Evolutionary conservation across 129 eudicot species (phyloP).

Genomic region (Silybum marianum): DNA sequence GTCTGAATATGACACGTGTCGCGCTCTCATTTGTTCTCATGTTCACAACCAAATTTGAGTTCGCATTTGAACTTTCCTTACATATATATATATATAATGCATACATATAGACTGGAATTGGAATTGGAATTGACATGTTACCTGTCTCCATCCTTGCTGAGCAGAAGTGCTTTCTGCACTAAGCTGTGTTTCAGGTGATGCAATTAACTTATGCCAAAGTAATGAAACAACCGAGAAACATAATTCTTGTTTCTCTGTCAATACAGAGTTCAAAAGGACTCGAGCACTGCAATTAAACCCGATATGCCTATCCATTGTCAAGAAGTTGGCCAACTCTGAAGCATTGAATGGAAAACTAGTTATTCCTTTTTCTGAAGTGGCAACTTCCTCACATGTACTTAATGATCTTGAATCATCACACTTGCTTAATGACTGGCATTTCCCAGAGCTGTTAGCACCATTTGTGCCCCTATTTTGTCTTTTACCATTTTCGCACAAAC

Average conservation of each 20-base stretch:
- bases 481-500: slow-evolving; percentile 50
- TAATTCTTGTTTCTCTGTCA: slow-evolving; percentile 82
- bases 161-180: slow-evolving; percentile 98
- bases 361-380: slow-evolving; percentile 52
- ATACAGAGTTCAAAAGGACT: slow-evolving; percentile 62
- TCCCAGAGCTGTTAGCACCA: slow-evolving; percentile 28
- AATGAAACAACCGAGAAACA: slow-evolving; percentile 96
- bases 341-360: slow-evolving; percentile 79
- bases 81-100: background rate
- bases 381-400: slow-evolving; percentile 38
- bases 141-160: slow-evolving; percentile 99
- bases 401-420: slow-evolving; percentile 43
- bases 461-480: slow-evolving; percentile 36
- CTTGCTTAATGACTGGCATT: slow-evolving; percentile 40
- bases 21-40: no score
- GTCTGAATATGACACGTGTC: no score
- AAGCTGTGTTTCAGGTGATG: slow-evolving; percentile 87
- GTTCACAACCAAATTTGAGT: no score
- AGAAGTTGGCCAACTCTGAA: slow-evolving; percentile 89
- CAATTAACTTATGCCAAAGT: slow-evolving; percentile 95
- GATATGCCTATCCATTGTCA: slow-evolving; percentile 87
- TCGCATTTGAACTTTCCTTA: no score
- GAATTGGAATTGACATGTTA: slow-evolving; percentile 14
- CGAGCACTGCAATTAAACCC: slow-evolving; percentile 84
- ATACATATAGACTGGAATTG: background rate